phyloP scores from a whole-genome alignment of 108 stramenopile species.

The Pseudonitzschia pungens region DNA sequence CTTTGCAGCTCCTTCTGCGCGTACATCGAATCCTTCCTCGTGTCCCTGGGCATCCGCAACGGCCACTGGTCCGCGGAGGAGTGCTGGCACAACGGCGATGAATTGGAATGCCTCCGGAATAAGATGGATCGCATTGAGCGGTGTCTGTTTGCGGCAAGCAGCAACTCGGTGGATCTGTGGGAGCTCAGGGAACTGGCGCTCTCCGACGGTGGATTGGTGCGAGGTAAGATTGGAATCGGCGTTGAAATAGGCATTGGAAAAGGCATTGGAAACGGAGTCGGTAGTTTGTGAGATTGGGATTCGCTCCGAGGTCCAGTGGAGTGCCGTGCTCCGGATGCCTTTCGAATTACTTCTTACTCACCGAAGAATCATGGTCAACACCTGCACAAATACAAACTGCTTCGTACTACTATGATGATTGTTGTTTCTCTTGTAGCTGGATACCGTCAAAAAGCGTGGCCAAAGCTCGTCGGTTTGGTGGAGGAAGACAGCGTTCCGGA shows the following conservation, averaged over 20 bases:
- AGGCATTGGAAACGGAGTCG: too few relatives aligned
- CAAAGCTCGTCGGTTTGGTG: constrained; percentile 28
- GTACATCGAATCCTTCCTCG: constrained; percentile 2
- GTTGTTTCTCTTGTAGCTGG: constrained; percentile 7
- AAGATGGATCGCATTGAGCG: constrained; percentile 28
- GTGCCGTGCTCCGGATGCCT: too few relatives aligned
- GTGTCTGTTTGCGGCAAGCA: constrained; percentile 18
- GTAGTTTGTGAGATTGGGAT: too few relatives aligned
- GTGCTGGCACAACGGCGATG: too few relatives aligned
- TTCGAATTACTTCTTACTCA: too few relatives aligned
- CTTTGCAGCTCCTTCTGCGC: background rate
- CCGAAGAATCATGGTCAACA: too few relatives aligned
- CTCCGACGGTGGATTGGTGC: constrained; percentile 43
- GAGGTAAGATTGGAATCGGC: constrained; percentile 13
- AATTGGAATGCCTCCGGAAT: background rate
- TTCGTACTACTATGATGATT: background rate
- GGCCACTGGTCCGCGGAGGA: background rate
- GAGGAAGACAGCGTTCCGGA: constrained; percentile 13
- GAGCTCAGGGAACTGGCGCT: constrained; percentile 47
- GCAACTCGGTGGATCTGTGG: constrained; percentile 43
- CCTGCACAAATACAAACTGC: too few relatives aligned
- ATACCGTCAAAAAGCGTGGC: constrained; percentile 38
- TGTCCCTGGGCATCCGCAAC: background rate
- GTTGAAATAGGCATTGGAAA: too few relatives aligned
- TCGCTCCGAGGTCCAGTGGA: too few relatives aligned